Conservation (phyloP, 164 flowering plant genomes). For the Macadamia tetraphylla region DNA sequence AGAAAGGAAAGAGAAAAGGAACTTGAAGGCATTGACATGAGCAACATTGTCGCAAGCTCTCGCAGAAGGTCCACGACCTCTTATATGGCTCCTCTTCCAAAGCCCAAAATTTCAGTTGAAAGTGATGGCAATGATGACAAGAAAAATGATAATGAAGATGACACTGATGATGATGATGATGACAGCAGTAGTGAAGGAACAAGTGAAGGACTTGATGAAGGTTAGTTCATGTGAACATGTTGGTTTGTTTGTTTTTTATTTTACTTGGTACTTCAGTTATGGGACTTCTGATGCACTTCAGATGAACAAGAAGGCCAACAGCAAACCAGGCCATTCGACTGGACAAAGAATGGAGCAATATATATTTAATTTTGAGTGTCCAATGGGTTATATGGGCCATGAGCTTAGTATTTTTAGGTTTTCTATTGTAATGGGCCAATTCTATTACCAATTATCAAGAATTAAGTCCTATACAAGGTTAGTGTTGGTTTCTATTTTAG, state of each 20-base stretch:
- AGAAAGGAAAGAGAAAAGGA: conserved; percentile 81
- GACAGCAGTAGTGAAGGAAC: conserved; percentile 29
- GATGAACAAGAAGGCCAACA: too few relatives aligned
- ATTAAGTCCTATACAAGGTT: too few relatives aligned
- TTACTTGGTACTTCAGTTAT: neutral
- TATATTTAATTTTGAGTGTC: too few relatives aligned
- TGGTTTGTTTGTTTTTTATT: neutral
- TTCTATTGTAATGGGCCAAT: too few relatives aligned
- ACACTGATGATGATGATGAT: conserved; percentile 38
- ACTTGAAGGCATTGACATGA: conserved; percentile 92
- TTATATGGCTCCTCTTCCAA: conserved; percentile 59
- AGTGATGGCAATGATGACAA: conserved; percentile 40
- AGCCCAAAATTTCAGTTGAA: conserved; percentile 35
- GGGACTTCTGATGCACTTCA: too few relatives aligned
- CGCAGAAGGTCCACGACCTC: conserved; percentile 67
- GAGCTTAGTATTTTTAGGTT: too few relatives aligned
- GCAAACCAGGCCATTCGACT: too few relatives aligned
- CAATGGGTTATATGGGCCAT: too few relatives aligned
- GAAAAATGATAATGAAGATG: conserved; percentile 26
- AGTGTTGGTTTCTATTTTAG: too few relatives aligned
- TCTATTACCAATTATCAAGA: too few relatives aligned
- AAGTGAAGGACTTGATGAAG: conserved; percentile 22
- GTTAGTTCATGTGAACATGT: conserved; percentile 17
- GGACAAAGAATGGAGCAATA: too few relatives aligned
- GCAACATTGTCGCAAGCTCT: conserved; percentile 78